A percentile compares a stretch with the other conserved stretches of the same genome.
Evolutionary conservation across 148 eudicot genomes (phyloP).

Genomic region (Hydrangea macrophylla): DNA sequence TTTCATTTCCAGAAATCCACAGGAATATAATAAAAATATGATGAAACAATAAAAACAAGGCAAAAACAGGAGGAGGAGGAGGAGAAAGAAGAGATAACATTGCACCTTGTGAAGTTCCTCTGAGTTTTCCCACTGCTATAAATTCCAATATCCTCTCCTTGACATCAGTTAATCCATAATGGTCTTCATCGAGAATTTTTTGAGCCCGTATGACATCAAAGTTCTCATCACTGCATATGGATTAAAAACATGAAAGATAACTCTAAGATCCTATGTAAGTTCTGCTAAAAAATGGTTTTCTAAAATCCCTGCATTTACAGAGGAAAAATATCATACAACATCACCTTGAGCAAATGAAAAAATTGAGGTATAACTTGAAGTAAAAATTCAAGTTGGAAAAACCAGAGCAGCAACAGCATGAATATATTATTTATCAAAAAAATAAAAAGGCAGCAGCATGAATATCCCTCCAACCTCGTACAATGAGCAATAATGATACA

Average conservation of each 20-base stretch:
- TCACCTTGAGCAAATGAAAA: neutral
- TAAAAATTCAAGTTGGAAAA: neutral
- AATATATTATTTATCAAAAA: too few relatives aligned
- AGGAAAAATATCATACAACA: neutral
- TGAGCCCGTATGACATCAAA: slow-evolving; percentile 87
- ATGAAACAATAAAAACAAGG: neutral
- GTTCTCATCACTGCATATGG: slow-evolving; percentile 82
- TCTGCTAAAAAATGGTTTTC: neutral
- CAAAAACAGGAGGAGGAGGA: neutral
- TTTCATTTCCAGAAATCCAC: neutral
- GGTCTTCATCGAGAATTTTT: slow-evolving; percentile 91
- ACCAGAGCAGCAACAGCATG: too few relatives aligned
- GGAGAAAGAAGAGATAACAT: slow-evolving; percentile 2
- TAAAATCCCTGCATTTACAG: neutral
- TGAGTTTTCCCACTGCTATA: slow-evolving; percentile 94
- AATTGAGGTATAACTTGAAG: neutral
- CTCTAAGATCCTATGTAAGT: neutral
- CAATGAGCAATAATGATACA: too few relatives aligned
- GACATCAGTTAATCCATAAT: slow-evolving; percentile 93
- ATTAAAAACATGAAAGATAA: slow-evolving; percentile 12
- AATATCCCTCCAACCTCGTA: too few relatives aligned
- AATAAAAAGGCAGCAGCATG: too few relatives aligned
- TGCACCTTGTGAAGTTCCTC: slow-evolving; percentile 94
- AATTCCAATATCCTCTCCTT: slow-evolving; percentile 97
- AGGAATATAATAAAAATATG: neutral